These are phyloP conservation scores for Leishmania martiniquensis DNA, from an alignment of 208 protist genomes.

Conservation along the genomic window DNA sequence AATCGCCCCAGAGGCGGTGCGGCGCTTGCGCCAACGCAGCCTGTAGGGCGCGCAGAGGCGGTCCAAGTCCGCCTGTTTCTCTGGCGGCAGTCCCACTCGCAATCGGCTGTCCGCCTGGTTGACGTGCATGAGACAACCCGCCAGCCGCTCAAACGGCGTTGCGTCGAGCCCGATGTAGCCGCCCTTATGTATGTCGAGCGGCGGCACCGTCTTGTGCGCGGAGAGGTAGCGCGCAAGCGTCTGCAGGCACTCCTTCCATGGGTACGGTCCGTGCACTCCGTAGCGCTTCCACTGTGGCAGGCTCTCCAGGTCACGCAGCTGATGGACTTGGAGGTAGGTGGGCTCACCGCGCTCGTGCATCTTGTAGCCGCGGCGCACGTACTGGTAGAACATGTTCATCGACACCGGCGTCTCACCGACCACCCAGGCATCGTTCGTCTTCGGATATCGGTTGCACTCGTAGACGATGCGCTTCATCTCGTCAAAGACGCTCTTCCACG, in stretches of 20 bases:
- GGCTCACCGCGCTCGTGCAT: conserved; percentile 42
- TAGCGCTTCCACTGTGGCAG: conserved; percentile 66
- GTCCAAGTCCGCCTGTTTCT: conserved; percentile 66
- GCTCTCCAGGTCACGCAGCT: conserved; percentile 74
- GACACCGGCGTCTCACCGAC: conserved; percentile 72
- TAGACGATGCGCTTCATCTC: conserved; percentile 73
- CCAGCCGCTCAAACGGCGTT: conserved; percentile 72
- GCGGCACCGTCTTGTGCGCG: conserved; percentile 32
- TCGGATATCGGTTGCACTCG: conserved; percentile 80
- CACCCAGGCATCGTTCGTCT: conserved; percentile 84
- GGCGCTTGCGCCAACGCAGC: conserved; percentile 68
- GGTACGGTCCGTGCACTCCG: conserved; percentile 74
- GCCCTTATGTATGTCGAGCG: conserved; percentile 80
- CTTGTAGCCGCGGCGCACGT: conserved; percentile 64
- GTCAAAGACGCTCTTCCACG: conserved; percentile 71
- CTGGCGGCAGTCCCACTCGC: conserved; percentile 36
- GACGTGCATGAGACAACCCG: conserved; percentile 73
- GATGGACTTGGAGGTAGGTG: conserved; percentile 66
- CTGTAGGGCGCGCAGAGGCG: conserved; percentile 43
- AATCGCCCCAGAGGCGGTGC: conserved; percentile 40
- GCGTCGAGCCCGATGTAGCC: conserved; percentile 82
- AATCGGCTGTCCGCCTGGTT: conserved; percentile 71
- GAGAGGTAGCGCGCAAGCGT: conserved; percentile 47
- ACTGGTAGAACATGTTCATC: conserved; percentile 76
- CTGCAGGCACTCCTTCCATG: conserved; percentile 72